A percentile compares a stretch with the other conserved stretches of the same genome.
These are phyloP conservation scores for Rosa multiflora DNA, from an alignment of 306 rosid genomes.

Conservation along the genomic window DNA sequence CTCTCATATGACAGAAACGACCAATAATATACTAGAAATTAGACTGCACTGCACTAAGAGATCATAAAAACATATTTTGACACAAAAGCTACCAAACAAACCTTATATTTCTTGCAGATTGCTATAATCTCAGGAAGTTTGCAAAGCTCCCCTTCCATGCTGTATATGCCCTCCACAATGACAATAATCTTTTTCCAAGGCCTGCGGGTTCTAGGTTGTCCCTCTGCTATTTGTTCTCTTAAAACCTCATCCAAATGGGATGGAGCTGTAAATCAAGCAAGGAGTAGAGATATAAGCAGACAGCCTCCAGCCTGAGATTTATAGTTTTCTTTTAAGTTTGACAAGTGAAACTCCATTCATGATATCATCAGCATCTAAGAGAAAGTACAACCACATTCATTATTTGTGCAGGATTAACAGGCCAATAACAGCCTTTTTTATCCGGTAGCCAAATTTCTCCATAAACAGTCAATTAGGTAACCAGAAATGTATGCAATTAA, in stretches of 20 bases:
- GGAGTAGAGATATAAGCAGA: constrained; percentile 9
- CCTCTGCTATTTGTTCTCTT: constrained; percentile 90
- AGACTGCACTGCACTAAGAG: not conserved
- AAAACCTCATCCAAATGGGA: constrained; percentile 80
- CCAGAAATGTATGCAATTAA: not conserved
- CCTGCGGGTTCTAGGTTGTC: constrained; percentile 90
- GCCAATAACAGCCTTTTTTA: not conserved
- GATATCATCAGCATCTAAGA: not conserved
- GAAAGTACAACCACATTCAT: not conserved
- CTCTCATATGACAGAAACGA: not conserved
- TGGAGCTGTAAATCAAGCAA: constrained; percentile 55
- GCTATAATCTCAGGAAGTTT: constrained; percentile 90
- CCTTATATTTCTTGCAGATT: constrained; percentile 87
- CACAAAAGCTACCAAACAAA: constrained; percentile 16
- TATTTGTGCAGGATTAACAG: not conserved
- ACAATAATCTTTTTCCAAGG: constrained; percentile 95
- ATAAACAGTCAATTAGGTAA: not conserved
- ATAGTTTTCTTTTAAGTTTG: not conserved
- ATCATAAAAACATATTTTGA: not conserved
- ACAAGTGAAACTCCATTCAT: constrained; percentile 2
- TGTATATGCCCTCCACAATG: constrained; percentile 90
- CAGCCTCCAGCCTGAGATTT: constrained; percentile 4
- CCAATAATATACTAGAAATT: not conserved
- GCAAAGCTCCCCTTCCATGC: constrained; percentile 98
- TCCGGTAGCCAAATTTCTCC: not conserved